These are phyloP conservation scores for Gyromitra esculenta DNA, from an alignment of 2,329 filamentous ascomycete species.

Conservation along the genomic window DNA sequence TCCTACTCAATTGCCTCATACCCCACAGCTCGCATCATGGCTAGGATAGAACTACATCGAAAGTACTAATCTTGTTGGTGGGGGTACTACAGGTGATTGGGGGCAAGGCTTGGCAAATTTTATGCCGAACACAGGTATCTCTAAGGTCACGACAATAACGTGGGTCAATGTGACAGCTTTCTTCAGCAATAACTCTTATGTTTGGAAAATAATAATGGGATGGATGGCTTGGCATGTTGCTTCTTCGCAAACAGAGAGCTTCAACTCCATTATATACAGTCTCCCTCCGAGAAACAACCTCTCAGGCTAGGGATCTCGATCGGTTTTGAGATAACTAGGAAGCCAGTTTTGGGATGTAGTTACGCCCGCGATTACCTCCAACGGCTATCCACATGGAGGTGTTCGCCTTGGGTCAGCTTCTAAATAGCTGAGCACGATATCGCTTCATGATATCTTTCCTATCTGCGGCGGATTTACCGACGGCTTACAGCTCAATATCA, in stretches of 20 bases:
- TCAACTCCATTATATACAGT: constrained; percentile 26
- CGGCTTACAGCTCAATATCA: constrained; percentile 24
- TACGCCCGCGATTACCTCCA: constrained; percentile 13
- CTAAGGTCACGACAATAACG: constrained; percentile 20
- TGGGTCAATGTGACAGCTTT: constrained; percentile 23
- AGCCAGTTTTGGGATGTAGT: constrained; percentile 19
- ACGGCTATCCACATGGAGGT: constrained; percentile 26
- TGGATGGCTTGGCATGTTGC: constrained; percentile 18
- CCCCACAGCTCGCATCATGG: constrained; percentile 23
- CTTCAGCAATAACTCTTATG: constrained; percentile 15
- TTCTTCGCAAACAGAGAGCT: constrained; percentile 18
- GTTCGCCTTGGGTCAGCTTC: constrained; percentile 18
- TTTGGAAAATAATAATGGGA: neutral
- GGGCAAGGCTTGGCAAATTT: constrained; percentile 22
- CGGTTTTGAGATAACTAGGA: constrained; percentile 12
- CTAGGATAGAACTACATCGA: constrained; percentile 17
- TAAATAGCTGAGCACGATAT: constrained; percentile 5
- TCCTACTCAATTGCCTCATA: constrained; percentile 26
- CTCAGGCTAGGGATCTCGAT: constrained; percentile 23
- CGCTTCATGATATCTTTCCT: constrained; percentile 16
- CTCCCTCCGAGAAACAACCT: constrained; percentile 8
- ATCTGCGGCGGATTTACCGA: constrained; percentile 28
- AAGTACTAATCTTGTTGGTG: constrained; percentile 23
- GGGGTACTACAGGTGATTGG: constrained; percentile 33
- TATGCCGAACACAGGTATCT: constrained; percentile 24